phyloP scores from a whole-genome alignment of 2,329 filamentous ascomycete genomes.

The Aspergillus sclerotialis region DNA sequence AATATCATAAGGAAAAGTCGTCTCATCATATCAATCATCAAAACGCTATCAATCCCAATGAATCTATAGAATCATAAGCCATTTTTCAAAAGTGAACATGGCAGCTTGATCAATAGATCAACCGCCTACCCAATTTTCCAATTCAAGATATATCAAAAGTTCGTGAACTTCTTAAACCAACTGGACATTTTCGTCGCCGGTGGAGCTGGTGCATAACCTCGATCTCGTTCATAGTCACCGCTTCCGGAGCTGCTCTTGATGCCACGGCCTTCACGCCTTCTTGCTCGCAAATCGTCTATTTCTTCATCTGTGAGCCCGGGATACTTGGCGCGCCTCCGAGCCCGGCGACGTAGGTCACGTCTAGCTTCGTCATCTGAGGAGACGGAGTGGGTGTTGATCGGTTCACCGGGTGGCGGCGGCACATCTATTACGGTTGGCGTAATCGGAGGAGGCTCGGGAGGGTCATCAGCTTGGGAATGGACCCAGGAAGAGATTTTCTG shows the following conservation, averaged over 20 bases:
- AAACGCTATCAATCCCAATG: too few relatives aligned
- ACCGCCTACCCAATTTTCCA: too few relatives aligned
- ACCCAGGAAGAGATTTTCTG: constrained; percentile 47
- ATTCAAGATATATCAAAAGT: constrained; percentile 23
- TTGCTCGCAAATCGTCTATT: constrained; percentile 28
- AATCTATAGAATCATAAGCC: too few relatives aligned
- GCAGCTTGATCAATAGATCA: too few relatives aligned
- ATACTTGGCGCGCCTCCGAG: constrained; percentile 34
- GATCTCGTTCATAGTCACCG: constrained; percentile 33
- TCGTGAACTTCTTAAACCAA: constrained; percentile 40
- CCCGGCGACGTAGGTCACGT: constrained; percentile 29
- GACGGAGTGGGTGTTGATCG: constrained; percentile 26
- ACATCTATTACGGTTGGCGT: constrained; percentile 40
- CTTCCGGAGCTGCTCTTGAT: constrained; percentile 35
- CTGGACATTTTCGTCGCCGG: constrained; percentile 31
- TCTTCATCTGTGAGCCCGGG: constrained; percentile 34
- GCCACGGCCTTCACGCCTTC: constrained; percentile 23
- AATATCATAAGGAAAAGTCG: constrained; percentile 3
- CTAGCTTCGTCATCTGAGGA: constrained; percentile 39
- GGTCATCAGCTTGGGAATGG: constrained; percentile 40
- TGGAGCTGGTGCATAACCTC: constrained; percentile 18
- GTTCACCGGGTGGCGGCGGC: constrained; percentile 22
- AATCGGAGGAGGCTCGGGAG: constrained; percentile 41
- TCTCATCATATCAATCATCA: too few relatives aligned
- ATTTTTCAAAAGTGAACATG: too few relatives aligned